Base-by-base conservation (phyloP, 2,329 filamentous ascomycete species). In the Byssoonygena ceratinophila region DNA sequence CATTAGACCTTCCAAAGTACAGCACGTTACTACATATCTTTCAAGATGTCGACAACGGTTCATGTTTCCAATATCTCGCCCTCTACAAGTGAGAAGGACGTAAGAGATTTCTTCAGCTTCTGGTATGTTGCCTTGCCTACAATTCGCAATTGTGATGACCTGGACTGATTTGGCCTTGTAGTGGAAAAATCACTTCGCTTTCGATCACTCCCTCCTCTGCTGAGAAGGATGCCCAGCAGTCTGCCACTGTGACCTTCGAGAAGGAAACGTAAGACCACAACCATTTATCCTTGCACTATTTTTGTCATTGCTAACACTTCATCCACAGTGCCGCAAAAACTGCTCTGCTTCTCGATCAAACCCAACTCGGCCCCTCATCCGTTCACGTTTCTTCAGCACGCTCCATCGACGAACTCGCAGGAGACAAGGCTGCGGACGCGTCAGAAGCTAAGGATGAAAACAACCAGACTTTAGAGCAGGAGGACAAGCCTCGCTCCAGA, bases 81-180 rank as follows among this genome's bases (percentile, higher is more conserved):
- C 57, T 73, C 83, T 68, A 96, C 91, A 53, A 82, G 80, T 60
- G 89, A 98, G 72, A 84, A 90, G 73, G 89, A 97, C 72, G 83
- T 98, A 63, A 82, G 82, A 66, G 90, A 95, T 67, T 98, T 98
- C 78, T 98, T 98, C 78, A 92, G 85, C 76, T 97, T 97, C 71
- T 83, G 80, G 87, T 91, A 78, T 68, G 80, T 64, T 41, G 44
- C 43, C n/a, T 20, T n/a, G 8, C 11, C 20, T 46, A 18, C 22
- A 16, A 39, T 37, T 32, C 5, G 27, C 36, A 18, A 16, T 18
- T 9, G 34, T 14, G 4, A 18, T 16, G 8, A 37, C 14, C 14
- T 18, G 4, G 34, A 22, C 22, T 27, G 14, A 36, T 39, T 20
- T 14, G 43, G 46, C 54, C 2, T 39, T n/a, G 22, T 66, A 92